Conservation (phyloP, 257 asterid genomes). For the Catharanthus roseus region DNA sequence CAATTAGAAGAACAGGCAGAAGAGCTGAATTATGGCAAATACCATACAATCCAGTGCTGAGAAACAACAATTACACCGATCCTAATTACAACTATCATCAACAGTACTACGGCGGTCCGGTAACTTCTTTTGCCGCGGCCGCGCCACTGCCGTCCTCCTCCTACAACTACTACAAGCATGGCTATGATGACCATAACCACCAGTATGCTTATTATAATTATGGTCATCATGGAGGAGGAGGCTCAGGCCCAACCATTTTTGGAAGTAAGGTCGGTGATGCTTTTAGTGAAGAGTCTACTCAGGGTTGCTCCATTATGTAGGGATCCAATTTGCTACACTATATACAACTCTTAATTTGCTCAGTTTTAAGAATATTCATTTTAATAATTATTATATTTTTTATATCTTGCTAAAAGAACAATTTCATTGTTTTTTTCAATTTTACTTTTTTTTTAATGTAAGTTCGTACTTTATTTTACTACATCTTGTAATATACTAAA, state of each 20-base stretch:
- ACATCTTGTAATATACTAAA: too few species aligned
- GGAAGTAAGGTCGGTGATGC: constrained; percentile 50
- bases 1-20: constrained; percentile 53
- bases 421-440: too few species aligned
- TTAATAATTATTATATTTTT: too few species aligned
- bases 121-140: constrained; percentile 26
- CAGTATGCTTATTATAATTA: constrained; percentile 3
- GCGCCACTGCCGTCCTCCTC: constrained; percentile 41
- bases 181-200: constrained; percentile 34
- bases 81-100: constrained; percentile 29
- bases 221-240: constrained; percentile 24
- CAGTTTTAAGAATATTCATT: too few species aligned
- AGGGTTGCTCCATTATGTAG: constrained; percentile 56
- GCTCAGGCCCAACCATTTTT: constrained; percentile 42
- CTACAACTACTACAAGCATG: constrained; percentile 79
- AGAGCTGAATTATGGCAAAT: constrained; percentile 73
- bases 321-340: background rate
- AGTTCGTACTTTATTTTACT: too few species aligned
- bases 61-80: constrained; percentile 33
- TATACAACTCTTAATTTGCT: too few species aligned
- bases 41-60: constrained; percentile 45
- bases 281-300: constrained; percentile 67
- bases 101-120: constrained; percentile 31
- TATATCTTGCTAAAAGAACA: too few species aligned
- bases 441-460: too few species aligned